phyloP scores from a whole-genome alignment of 2,329 filamentous ascomycete species.

The Hypoxylon sp. region DNA sequence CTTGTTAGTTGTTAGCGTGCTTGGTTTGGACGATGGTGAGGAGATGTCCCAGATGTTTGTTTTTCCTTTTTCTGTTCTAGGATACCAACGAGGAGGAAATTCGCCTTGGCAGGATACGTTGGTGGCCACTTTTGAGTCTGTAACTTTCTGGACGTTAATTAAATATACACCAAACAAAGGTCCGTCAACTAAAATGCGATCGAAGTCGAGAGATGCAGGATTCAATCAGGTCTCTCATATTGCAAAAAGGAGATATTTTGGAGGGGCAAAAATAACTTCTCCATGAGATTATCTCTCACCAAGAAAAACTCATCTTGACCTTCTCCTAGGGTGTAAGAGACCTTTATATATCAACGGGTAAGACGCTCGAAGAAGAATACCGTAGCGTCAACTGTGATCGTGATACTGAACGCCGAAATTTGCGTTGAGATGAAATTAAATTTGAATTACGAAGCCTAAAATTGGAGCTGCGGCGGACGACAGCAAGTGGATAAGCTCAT shows the following conservation, averaged over 20 bases:
- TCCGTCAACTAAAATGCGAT: background rate
- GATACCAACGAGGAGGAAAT: background rate
- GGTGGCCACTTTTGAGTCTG: background rate
- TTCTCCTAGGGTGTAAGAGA: background rate
- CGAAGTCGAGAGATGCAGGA: background rate
- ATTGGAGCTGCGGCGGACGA: background rate
- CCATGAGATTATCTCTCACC: background rate
- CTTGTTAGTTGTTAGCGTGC: background rate
- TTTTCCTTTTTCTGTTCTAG: background rate
- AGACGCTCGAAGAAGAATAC: background rate
- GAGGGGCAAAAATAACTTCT: background rate
- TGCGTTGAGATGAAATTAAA: background rate
- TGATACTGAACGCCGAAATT: background rate
- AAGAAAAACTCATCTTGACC: background rate
- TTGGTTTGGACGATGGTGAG: slow-evolving; percentile 1
- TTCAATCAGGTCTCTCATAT: background rate
- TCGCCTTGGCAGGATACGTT: background rate
- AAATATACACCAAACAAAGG: background rate
- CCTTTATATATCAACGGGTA: background rate
- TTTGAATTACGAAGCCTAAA: slow-evolving; percentile 4
- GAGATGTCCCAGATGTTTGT: background rate
- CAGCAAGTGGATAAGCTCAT: background rate
- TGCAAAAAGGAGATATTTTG: background rate
- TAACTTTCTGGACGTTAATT: background rate
- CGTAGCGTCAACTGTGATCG: background rate